phyloP scores from a whole-genome alignment of 2,329 filamentous ascomycete genomes.

The Nigrograna mackinnonii region DNA sequence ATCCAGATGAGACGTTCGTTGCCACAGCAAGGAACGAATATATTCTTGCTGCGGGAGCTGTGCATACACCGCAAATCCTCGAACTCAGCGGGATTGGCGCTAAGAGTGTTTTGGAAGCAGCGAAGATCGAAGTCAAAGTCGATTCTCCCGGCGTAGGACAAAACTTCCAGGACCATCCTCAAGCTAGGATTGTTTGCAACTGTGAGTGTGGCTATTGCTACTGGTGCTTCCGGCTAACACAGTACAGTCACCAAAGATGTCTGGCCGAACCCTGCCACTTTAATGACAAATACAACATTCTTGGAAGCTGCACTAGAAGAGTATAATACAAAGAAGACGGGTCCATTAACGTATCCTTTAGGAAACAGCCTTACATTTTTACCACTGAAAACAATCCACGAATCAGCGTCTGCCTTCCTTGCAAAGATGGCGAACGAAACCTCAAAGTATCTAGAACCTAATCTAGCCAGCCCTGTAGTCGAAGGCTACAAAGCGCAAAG shows the following conservation, averaged over 20 bases:
- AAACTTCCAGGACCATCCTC: slow-evolving; percentile 16
- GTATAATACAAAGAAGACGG: not conserved
- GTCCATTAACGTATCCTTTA: not conserved
- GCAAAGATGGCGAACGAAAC: not conserved
- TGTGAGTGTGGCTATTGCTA: too few species aligned
- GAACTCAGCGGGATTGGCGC: slow-evolving; percentile 63
- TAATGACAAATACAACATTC: not conserved
- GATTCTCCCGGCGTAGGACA: slow-evolving; percentile 14
- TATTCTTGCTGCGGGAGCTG: slow-evolving; percentile 59
- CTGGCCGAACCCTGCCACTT: not conserved
- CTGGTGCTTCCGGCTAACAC: not conserved
- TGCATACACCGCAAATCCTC: slow-evolving; percentile 63
- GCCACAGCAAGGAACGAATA: slow-evolving; percentile 46
- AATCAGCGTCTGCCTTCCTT: not conserved
- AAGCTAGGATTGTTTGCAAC: not conserved
- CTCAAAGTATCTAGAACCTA: not conserved
- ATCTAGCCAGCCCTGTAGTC: not conserved
- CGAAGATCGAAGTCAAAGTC: slow-evolving; percentile 3
- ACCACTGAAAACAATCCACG: not conserved
- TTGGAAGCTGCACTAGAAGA: not conserved
- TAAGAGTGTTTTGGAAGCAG: not conserved
- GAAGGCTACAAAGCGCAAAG: not conserved
- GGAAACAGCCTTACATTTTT: not conserved
- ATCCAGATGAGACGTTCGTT: not conserved
- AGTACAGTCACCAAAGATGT: not conserved